phyloP scores from a whole-genome alignment of 768 basidiomycete genomes.

The Boletales sp. region DNA sequence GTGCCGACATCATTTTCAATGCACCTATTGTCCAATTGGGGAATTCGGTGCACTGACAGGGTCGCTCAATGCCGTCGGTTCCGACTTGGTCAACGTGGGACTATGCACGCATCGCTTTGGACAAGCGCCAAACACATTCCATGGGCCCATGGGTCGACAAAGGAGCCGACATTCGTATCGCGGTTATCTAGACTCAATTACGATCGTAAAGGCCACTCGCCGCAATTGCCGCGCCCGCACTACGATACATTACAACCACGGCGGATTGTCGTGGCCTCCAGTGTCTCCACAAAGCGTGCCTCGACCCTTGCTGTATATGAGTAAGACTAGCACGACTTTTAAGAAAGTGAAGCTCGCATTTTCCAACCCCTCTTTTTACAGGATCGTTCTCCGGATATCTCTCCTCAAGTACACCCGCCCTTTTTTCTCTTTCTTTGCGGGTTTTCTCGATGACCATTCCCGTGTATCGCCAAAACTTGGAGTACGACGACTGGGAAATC shows the following conservation, averaged over 20 bases:
- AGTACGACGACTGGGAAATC: constrained; percentile 27
- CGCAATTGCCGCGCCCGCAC: constrained; percentile 6
- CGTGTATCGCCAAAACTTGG: constrained; percentile 23
- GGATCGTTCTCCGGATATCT: constrained; percentile 2
- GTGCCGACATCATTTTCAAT: constrained; percentile 17
- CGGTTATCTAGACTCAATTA: constrained; percentile 6
- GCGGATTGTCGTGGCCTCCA: constrained; percentile 18
- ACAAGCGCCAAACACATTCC: not conserved
- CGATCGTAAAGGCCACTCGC: constrained; percentile 8
- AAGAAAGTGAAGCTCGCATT: constrained; percentile 1
- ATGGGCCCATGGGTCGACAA: not conserved
- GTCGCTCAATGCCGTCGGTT: not conserved
- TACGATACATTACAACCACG: constrained; percentile 16
- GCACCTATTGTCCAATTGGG: constrained; percentile 1
- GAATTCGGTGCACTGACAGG: not conserved
- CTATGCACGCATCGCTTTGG: not conserved
- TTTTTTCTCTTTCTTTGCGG: not conserved
- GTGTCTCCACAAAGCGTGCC: constrained; percentile 24
- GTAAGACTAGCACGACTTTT: constrained; percentile 2
- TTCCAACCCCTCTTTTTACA: not conserved
- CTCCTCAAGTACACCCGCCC: not conserved
- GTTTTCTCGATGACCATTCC: constrained; percentile 21
- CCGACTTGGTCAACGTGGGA: not conserved
- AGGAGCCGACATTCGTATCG: not conserved
- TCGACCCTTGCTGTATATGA: constrained; percentile 26